Conservation (phyloP, 345 rosid genomes). For the Cochlearia excelsa region DNA sequence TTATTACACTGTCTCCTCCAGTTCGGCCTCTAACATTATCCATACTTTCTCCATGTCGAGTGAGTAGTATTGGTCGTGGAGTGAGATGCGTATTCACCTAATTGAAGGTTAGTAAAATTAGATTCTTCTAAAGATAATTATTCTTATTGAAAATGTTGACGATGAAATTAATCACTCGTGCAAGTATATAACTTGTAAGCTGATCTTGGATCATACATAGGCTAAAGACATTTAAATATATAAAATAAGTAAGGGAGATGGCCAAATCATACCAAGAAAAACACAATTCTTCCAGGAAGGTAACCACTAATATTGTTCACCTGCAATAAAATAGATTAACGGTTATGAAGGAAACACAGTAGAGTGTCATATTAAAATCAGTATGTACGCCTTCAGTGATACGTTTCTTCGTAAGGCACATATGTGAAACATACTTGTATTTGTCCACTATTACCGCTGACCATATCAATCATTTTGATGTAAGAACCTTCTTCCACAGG, state of each 20-base stretch:
- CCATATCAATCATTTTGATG: conserved; percentile 99
- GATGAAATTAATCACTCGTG: not conserved
- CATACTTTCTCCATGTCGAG: conserved; percentile 98
- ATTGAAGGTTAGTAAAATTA: conserved; percentile 15
- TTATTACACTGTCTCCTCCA: conserved; percentile 85
- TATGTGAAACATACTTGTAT: conserved; percentile 59
- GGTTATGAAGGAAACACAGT: conserved; percentile 18
- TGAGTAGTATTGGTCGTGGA: conserved; percentile 95
- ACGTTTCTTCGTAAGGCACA: conserved; percentile 9
- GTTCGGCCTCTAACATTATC: conserved; percentile 96
- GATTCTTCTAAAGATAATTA: conserved; percentile 15
- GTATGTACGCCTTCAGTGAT: not conserved
- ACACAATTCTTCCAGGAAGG: conserved; percentile 97
- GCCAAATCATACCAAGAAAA: conserved; percentile 72
- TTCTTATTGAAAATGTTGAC: conserved; percentile 15
- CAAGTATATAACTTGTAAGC: conserved; percentile 21
- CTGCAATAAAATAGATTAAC: conserved; percentile 44
- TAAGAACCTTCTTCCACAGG: conserved; percentile 99
- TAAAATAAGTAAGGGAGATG: conserved; percentile 13
- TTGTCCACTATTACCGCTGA: conserved; percentile 93
- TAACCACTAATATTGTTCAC: conserved; percentile 98
- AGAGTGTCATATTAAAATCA: conserved; percentile 4
- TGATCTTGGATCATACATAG: conserved; percentile 1
- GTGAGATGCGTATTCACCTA: conserved; percentile 98
- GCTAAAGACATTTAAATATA: conserved; percentile 12